phyloP scores from a whole-genome alignment of 2,329 filamentous ascomycete genomes.

The Paecilomyces niveus region DNA sequence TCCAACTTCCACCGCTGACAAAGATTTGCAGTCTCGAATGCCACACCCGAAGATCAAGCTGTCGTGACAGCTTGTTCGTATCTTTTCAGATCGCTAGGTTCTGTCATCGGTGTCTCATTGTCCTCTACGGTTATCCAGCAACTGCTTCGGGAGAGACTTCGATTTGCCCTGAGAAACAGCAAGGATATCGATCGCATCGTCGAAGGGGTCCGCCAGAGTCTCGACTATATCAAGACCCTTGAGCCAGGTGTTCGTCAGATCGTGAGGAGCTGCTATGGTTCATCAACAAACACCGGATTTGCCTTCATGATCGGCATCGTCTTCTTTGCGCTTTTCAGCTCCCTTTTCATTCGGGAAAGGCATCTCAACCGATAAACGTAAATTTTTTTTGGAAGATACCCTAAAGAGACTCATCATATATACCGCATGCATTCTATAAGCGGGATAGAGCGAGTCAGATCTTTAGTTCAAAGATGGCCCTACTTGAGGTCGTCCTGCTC shows the following conservation, averaged over 20 bases:
- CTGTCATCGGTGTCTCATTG: conserved; percentile 60
- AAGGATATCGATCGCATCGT: conserved; percentile 60
- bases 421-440: not conserved
- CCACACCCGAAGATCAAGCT: conserved; percentile 59
- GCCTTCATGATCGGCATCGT: conserved; percentile 45
- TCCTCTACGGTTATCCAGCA: conserved; percentile 67
- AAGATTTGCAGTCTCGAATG: conserved; percentile 54
- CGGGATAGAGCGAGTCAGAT: not conserved
- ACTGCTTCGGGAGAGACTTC: conserved; percentile 53
- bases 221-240: conserved; percentile 61
- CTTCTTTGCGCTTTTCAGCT: conserved; percentile 39
- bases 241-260: conserved; percentile 52
- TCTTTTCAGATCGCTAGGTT: conserved; percentile 68
- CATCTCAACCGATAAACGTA: conserved; percentile 40
- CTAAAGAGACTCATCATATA: not conserved
- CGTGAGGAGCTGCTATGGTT: conserved; percentile 61
- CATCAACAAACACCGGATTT: conserved; percentile 47
- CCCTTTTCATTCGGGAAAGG: conserved; percentile 52
- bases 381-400: conserved; percentile 3
- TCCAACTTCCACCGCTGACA: conserved; percentile 4
- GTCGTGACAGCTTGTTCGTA: conserved; percentile 74
- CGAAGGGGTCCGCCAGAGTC: conserved; percentile 59
- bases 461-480: not conserved
- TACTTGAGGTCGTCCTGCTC: not conserved
- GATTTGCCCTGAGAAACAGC: conserved; percentile 46